Conservation (phyloP, 108 stramenopile species). For the Chaetoceros tenuissimus region DNA sequence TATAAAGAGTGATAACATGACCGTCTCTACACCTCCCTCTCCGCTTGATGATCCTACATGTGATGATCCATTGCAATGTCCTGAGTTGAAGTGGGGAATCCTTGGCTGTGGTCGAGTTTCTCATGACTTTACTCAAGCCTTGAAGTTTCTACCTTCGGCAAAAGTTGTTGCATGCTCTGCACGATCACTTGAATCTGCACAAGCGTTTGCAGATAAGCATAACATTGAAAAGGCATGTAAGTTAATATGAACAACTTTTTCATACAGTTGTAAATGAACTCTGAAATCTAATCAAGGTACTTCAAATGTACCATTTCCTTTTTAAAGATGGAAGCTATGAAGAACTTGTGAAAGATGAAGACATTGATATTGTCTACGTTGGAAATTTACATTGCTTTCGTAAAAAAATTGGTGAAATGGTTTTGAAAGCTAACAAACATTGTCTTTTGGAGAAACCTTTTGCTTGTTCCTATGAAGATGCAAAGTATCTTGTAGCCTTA, state of each 20-base stretch:
- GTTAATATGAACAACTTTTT: constrained; percentile 4
- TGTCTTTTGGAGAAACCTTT: constrained; percentile 77
- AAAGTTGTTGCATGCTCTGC: constrained; percentile 44
- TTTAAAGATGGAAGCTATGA: constrained; percentile 45
- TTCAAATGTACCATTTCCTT: constrained; percentile 13
- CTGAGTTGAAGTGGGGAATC: constrained; percentile 63
- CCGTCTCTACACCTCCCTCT: constrained; percentile 25
- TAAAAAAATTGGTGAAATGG: constrained; percentile 31
- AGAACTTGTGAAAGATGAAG: constrained; percentile 43
- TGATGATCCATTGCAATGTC: constrained; percentile 36
- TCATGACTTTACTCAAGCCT: constrained; percentile 51
- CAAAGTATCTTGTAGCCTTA: constrained; percentile 45
- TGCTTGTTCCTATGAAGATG: constrained; percentile 52
- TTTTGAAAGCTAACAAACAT: constrained; percentile 53
- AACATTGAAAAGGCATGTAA: constrained; percentile 36
- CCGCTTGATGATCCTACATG: constrained; percentile 36
- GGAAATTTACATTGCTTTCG: constrained; percentile 53
- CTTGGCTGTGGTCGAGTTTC: constrained; percentile 55
- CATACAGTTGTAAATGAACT: constrained; percentile 1
- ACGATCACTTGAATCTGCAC: constrained; percentile 22
- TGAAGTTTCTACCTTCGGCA: constrained; percentile 43
- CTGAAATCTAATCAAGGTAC: constrained; percentile 11
- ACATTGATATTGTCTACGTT: constrained; percentile 61
- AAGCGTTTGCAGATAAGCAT: constrained; percentile 50
- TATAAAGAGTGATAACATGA: background rate